A percentile compares a stretch with the other conserved stretches of the same genome.
Conservation (phyloP, 2,329 filamentous ascomycete species). For the Herpotrichia juniperi region DNA sequence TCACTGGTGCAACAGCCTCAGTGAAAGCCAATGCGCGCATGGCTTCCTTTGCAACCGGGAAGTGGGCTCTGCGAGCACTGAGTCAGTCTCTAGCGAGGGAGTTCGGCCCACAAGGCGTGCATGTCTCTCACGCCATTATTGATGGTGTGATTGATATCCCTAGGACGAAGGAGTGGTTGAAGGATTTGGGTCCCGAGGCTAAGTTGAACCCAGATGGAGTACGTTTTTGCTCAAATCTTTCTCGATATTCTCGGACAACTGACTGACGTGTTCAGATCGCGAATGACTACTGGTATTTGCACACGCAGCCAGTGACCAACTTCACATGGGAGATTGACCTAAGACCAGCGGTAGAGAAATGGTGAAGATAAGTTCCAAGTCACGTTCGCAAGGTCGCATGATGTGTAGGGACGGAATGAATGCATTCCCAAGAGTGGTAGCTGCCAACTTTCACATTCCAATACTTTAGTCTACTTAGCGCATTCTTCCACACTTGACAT, state of each 20-base stretch:
- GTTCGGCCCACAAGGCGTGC: conserved; percentile 83
- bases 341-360: conserved; percentile 83
- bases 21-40: conserved; percentile 74
- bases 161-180: conserved; percentile 66
- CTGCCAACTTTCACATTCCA: conserved; percentile 2
- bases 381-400: not conserved
- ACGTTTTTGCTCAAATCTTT: conserved; percentile 43
- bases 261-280: conserved; percentile 67
- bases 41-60: conserved; percentile 75
- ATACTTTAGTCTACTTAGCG: conserved; percentile 2
- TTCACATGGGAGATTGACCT: conserved; percentile 86
- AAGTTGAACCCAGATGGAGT: conserved; percentile 79
- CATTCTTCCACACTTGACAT: conserved; percentile 1
- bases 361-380: conserved; percentile 53
- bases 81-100: conserved; percentile 79
- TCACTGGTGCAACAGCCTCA: conserved; percentile 86
- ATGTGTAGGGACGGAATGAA: not conserved
- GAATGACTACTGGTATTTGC: conserved; percentile 83
- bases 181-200: conserved; percentile 62
- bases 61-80: conserved; percentile 78
- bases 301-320: conserved; percentile 77
- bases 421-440: not conserved
- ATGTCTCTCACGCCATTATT: conserved; percentile 81
- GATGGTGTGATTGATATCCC: conserved; percentile 87
- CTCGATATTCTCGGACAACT: not conserved